Conservation (phyloP, 2,329 filamentous ascomycete genomes). For the Aspergillus novofumigatus region DNA sequence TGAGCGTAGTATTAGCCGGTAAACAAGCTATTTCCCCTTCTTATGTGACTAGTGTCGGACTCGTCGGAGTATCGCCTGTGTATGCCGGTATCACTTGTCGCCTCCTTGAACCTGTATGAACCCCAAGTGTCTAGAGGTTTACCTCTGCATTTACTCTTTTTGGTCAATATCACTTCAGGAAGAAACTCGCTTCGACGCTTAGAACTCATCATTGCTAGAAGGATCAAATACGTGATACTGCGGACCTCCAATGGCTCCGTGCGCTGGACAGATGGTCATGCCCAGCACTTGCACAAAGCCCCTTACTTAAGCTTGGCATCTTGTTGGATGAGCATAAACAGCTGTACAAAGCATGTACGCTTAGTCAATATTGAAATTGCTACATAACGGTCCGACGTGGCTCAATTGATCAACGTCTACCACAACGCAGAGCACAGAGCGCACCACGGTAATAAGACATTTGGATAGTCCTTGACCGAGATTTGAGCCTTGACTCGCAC, state of each 20-base stretch:
- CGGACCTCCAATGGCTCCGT: too few species aligned
- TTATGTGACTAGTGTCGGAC: neutral
- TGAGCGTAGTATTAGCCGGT: neutral
- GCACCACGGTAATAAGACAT: neutral
- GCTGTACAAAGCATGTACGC: neutral
- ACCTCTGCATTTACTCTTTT: too few species aligned
- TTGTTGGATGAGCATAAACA: neutral
- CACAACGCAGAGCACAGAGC: neutral
- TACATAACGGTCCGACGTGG: neutral
- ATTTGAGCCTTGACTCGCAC: neutral
- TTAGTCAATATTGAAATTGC: neutral
- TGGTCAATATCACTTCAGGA: too few species aligned
- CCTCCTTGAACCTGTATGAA: too few species aligned
- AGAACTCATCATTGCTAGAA: too few species aligned
- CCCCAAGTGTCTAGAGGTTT: too few species aligned
- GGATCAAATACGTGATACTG: too few species aligned
- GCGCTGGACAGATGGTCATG: neutral
- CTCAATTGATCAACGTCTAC: neutral
- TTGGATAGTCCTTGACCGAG: neutral
- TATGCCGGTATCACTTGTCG: neutral
- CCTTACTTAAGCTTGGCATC: neutral
- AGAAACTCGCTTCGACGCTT: too few species aligned
- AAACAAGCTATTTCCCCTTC: too few species aligned
- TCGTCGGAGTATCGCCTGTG: neutral
- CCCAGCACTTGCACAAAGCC: neutral